Conservation (phyloP, 2,329 filamentous ascomycete species). For the Botrytis tulipae region DNA sequence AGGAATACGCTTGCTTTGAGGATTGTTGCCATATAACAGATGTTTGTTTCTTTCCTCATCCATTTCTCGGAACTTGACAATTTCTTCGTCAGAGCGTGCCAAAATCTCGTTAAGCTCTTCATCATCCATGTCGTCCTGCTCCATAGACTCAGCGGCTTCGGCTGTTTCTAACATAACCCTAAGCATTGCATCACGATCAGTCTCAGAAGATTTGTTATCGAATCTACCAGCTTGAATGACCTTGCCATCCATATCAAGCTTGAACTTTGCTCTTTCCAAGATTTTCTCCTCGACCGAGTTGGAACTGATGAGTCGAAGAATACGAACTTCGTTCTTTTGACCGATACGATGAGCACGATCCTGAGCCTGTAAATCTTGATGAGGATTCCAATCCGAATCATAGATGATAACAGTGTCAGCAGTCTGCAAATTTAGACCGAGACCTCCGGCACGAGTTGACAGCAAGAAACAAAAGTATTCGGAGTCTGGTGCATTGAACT, state of each 20-base stretch:
- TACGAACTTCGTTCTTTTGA: conserved; percentile 98
- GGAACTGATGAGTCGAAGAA: conserved; percentile 90
- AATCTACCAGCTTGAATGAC: conserved; percentile 99
- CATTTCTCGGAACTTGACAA: conserved; percentile 75
- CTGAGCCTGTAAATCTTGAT: conserved; percentile 97
- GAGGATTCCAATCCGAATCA: conserved; percentile 99
- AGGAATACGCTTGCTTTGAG: conserved; percentile 62
- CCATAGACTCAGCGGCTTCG: conserved; percentile 63
- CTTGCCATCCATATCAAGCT: conserved; percentile 99
- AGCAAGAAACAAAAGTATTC: conserved; percentile 97
- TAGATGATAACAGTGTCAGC: conserved; percentile 99
- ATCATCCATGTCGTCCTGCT: conserved; percentile 97
- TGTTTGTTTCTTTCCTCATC: conserved; percentile 71
- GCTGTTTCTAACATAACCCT: conserved; percentile 88
- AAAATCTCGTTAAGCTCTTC: conserved; percentile 95
- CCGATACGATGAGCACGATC: conserved; percentile 99
- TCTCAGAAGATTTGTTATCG: conserved; percentile 98
- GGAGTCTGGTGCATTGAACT: conserved; percentile 87
- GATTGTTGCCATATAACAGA: conserved; percentile 66
- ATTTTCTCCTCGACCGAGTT: conserved; percentile 99
- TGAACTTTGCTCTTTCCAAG: conserved; percentile 91
- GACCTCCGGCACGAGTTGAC: conserved; percentile 96
- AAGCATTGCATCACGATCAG: conserved; percentile 95
- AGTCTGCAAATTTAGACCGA: conserved; percentile 94
- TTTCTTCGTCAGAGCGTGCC: conserved; percentile 80